Percentiles rank a stretch among this genome's conserved stretches.
These are phyloP conservation scores for Tricholomella constricta DNA, from an alignment of 768 basidiomycete genomes.

Conservation along the genomic window DNA sequence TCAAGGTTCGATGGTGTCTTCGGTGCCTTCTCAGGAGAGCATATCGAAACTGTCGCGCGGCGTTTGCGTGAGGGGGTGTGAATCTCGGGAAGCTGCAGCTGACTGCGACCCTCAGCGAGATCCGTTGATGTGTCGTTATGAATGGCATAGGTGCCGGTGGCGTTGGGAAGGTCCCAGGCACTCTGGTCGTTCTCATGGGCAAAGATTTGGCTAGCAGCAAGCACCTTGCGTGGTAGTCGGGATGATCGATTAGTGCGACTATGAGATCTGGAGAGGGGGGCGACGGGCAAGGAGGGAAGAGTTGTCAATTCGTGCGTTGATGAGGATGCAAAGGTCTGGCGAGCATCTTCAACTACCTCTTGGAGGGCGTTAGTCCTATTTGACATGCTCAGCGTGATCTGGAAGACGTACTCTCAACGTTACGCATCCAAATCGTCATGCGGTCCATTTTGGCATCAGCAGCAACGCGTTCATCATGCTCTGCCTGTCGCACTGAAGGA, in stretches of 20 bases:
- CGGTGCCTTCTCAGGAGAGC: slow-evolving; percentile 50
- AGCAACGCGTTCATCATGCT: slow-evolving; percentile 51
- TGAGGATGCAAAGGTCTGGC: slow-evolving; percentile 69
- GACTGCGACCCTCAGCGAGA: slow-evolving; percentile 26
- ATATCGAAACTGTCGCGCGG: slow-evolving; percentile 69
- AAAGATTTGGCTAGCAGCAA: slow-evolving; percentile 75
- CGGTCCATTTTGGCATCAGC: slow-evolving; percentile 62
- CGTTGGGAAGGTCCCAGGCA: slow-evolving; percentile 35
- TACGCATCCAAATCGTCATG: slow-evolving; percentile 81
- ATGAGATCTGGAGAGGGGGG: slow-evolving; percentile 54
- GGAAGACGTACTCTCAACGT: slow-evolving; percentile 71
- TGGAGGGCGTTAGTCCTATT: slow-evolving; percentile 17
- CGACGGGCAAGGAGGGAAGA: slow-evolving; percentile 65
- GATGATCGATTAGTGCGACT: slow-evolving; percentile 45
- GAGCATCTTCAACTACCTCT: slow-evolving; percentile 84
- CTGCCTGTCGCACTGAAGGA: slow-evolving; percentile 54
- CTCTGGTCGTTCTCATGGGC: slow-evolving; percentile 44
- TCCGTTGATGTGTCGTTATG: slow-evolving; percentile 25
- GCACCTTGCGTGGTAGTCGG: slow-evolving; percentile 62
- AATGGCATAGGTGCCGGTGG: slow-evolving; percentile 34
- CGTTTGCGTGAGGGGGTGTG: slow-evolving; percentile 48
- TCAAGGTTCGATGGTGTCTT: slow-evolving; percentile 25
- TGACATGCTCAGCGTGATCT: neutral
- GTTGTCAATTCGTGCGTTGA: slow-evolving; percentile 43
- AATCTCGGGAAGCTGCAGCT: slow-evolving; percentile 34